Conservation (phyloP, 225 moss, liverwort and hornwort species). For the Thuidium tamariscinum region DNA sequence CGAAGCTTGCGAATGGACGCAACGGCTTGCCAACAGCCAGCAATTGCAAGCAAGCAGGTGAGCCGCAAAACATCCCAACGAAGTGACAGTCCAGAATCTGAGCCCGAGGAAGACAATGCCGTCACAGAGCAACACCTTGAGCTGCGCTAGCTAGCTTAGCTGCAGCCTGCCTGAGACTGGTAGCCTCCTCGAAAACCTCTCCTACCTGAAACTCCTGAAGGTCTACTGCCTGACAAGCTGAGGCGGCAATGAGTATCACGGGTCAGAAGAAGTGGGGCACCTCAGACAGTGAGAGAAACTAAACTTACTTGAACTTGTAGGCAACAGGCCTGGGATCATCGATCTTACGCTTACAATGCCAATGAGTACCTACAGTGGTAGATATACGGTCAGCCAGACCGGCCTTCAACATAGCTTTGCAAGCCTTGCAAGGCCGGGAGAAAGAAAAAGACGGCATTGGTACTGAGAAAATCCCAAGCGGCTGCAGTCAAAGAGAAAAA, state of each 20-base stretch:
- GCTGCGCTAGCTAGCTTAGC: not conserved
- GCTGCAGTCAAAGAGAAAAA: slow-evolving; percentile 13
- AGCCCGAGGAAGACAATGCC: slow-evolving; percentile 11
- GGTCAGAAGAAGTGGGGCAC: slow-evolving; percentile 23
- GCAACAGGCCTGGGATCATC: not conserved
- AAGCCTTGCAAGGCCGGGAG: not conserved
- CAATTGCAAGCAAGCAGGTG: not conserved
- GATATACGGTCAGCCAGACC: not conserved
- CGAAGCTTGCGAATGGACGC: not conserved
- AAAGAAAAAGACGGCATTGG: not conserved
- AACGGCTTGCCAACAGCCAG: not conserved
- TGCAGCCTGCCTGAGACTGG: not conserved
- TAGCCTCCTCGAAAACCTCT: not conserved
- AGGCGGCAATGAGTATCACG: slow-evolving; percentile 30
- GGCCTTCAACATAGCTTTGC: not conserved
- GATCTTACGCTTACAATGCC: not conserved
- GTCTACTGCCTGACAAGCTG: slow-evolving; percentile 6
- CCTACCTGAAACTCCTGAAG: not conserved
- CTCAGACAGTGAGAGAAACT: not conserved
- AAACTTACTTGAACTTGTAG: not conserved
- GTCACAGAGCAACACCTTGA: slow-evolving; percentile 5
- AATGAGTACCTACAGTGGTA: slow-evolving; percentile 3
- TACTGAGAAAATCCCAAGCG: not conserved
- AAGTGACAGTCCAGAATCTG: not conserved
- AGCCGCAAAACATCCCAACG: not conserved